These are phyloP conservation scores for Phialophora tarda DNA, from an alignment of 2,329 filamentous ascomycete genomes.

Conservation along the genomic window DNA sequence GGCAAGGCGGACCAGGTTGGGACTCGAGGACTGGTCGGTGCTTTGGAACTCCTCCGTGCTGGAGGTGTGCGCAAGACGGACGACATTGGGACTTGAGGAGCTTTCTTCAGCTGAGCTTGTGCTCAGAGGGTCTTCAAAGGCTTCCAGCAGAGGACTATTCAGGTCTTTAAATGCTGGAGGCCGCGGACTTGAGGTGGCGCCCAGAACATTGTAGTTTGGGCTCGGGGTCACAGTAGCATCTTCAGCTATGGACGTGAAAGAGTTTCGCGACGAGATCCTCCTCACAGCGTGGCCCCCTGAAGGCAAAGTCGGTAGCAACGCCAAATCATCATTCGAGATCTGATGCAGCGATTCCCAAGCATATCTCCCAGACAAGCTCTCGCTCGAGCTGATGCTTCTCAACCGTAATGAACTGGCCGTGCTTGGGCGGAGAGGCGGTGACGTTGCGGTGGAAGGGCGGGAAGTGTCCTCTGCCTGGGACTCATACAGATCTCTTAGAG, in stretches of 20 bases:
- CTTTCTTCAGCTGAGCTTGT: constrained; percentile 34
- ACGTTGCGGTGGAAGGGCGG: constrained; percentile 36
- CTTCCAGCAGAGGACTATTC: constrained; percentile 20
- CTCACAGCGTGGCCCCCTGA: constrained; percentile 19
- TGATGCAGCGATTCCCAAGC: constrained; percentile 38
- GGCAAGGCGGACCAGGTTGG: constrained; percentile 49
- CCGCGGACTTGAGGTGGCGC: constrained; percentile 31
- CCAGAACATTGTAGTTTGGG: constrained; percentile 36
- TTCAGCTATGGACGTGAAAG: constrained; percentile 33
- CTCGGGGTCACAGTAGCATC: constrained; percentile 30
- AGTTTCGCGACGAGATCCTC: constrained; percentile 30
- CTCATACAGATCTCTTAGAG: constrained; percentile 40
- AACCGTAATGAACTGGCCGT: constrained; percentile 34
- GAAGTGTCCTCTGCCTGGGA: constrained; percentile 38
- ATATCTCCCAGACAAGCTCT: constrained; percentile 36
- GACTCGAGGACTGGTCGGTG: constrained; percentile 45
- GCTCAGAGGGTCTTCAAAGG: constrained; percentile 25
- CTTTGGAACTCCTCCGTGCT: constrained; percentile 39
- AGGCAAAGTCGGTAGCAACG: constrained; percentile 34
- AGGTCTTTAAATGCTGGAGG: constrained; percentile 24
- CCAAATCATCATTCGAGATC: constrained; percentile 37
- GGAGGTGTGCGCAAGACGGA: constrained; percentile 47
- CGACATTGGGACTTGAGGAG: constrained; percentile 50
- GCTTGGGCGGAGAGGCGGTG: constrained; percentile 34
- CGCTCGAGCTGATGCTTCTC: constrained; percentile 38